Evolutionary conservation across 768 basidiomycete species (phyloP).

Genomic region (Boletus sensibilis): DNA sequence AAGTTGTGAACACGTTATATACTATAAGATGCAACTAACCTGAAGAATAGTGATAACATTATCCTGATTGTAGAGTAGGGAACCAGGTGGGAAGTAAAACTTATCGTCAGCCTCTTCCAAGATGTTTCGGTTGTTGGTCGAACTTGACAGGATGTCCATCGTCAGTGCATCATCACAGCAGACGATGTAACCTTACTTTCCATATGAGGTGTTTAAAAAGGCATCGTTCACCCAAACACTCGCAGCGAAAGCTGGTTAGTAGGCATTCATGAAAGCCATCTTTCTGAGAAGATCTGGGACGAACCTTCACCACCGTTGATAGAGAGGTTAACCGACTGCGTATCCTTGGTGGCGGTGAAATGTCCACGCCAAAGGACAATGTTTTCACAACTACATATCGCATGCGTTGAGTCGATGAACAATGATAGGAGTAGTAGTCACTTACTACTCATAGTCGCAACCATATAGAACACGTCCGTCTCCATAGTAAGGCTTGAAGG

Average conservation of each 20-base stretch:
- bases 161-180: not conserved
- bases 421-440: constrained; percentile 5
- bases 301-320: constrained; percentile 80
- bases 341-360: constrained; percentile 59
- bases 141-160: constrained; percentile 34
- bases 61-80: constrained; percentile 51
- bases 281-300: constrained; percentile 3
- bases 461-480: constrained; percentile 80
- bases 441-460: constrained; percentile 85
- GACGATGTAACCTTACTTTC: constrained; percentile 50
- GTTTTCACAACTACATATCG: constrained; percentile 67
- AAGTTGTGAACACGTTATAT: constrained; percentile 1
- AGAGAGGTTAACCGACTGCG: constrained; percentile 67
- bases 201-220: constrained; percentile 71
- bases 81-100: constrained; percentile 59
- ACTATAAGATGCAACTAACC: constrained; percentile 37
- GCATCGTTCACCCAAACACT: constrained; percentile 77
- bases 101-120: constrained; percentile 66
- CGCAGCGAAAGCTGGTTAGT: constrained; percentile 62
- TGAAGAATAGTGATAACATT: constrained; percentile 80
- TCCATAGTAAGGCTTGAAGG: constrained; percentile 65
- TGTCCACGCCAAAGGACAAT: constrained; percentile 80
- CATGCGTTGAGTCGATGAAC: not conserved
- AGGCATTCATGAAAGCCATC: not conserved
- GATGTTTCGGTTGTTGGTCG: constrained; percentile 60